Evolutionary conservation across 208 protist genomes (phyloP), one percentile per base, ranked within the genome.

Genomic region (Paratrypanosoma confusum): DNA sequence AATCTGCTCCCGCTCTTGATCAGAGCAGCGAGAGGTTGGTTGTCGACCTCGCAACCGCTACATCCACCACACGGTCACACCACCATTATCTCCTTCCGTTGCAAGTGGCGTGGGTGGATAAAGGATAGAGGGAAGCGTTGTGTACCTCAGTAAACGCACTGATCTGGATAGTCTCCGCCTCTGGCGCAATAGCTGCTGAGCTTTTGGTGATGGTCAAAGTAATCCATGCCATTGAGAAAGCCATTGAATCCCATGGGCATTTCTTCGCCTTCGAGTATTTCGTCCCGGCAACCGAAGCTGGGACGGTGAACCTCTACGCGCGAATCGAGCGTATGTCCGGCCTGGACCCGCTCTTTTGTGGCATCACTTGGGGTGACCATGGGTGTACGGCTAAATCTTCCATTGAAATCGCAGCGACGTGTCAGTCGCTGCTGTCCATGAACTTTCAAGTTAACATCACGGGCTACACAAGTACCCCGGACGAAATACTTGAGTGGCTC

Each of bases 281-380:
- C 36, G 90, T 92, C 18, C 93, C 95, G n/a, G 93, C 95, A 36
- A 96, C 88, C 24, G 82, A 91, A 20, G 77, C 55, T 46, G 74
- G 71, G 6, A 80, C 93, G 38, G 62, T 81, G 16, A 77, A 89
- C n/a, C 49, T 95, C 32, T 83, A 89, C 49, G 62, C 57, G 14
- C 47, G 71, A 36, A 36, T 96, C 14, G 81, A 93, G 22, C 62
- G 70, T 21, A 95, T 97, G 70, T 62, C 73, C 6, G 23, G 60
- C 38, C 56, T 86, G 39, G 58, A 71, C 28, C 94, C 93, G 17
- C 39, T 92, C 11, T 98, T 96, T 53, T 60, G 96, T 11, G 96
- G 97, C 60, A 71, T 99, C 18, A 99, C 96, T 17, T 99, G 95
- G 95, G 93, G 93, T 18, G 93, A 89, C 20, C 94, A 91, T 39